Evolutionary conservation across 164 flowering plant species (phyloP).

Genomic region (Magnolia changhungtana): DNA sequence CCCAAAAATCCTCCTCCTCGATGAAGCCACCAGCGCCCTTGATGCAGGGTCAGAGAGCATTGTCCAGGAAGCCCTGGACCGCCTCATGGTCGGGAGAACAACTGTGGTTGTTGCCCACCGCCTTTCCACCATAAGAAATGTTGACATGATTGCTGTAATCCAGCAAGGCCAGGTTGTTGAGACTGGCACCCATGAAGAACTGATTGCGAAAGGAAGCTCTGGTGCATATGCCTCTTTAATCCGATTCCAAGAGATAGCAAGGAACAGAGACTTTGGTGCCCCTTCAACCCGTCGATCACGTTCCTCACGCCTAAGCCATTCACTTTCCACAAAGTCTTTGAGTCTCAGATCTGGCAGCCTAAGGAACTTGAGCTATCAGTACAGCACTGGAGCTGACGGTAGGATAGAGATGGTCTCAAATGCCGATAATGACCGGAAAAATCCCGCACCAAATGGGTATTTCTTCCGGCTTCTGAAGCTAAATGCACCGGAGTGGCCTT

Average conservation of each 20-base stretch:
- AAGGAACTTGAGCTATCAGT: conserved; percentile 85
- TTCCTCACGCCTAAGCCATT: conserved; percentile 84
- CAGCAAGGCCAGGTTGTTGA: conserved; percentile 95
- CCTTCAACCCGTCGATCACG: conserved; percentile 74
- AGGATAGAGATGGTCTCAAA: conserved; percentile 91
- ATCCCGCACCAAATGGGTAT: conserved; percentile 78
- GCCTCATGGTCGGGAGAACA: conserved; percentile 94
- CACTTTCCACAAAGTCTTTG: conserved; percentile 85
- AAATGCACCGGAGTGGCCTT: conserved; percentile 97
- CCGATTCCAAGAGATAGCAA: conserved; percentile 86
- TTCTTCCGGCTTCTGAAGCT: conserved; percentile 78
- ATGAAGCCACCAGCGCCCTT: conserved; percentile 98
- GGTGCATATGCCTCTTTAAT: conserved; percentile 89
- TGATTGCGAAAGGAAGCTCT: conserved; percentile 49
- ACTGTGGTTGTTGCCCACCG: conserved; percentile 98
- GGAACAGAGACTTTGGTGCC: conserved; percentile 61
- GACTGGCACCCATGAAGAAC: conserved; percentile 90
- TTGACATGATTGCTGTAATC: conserved; percentile 80
- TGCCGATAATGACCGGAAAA: conserved; percentile 76
- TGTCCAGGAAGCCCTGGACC: conserved; percentile 94
- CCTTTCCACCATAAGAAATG: conserved; percentile 91
- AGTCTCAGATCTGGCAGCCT: conserved; percentile 94
- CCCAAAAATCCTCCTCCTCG: conserved; percentile 90
- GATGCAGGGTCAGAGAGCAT: conserved; percentile 93
- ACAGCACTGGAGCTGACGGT: conserved; percentile 97